Base-by-base conservation (phyloP, 331 rosid species). In the Stylosanthes scabra region DNA sequence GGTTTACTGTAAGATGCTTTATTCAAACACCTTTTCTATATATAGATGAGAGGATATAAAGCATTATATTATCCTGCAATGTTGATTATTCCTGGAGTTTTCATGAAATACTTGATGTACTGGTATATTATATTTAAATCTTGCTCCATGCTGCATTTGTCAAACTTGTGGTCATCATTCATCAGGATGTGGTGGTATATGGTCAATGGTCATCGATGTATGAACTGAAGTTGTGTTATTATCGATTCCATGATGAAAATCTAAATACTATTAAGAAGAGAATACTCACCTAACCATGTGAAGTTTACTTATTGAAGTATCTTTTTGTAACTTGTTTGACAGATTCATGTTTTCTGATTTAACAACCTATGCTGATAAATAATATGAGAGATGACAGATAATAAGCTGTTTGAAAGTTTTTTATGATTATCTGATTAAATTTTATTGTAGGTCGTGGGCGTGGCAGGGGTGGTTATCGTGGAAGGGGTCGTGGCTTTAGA, bases 401-500 rank as follows among this genome's bases (percentile, higher is more conserved):
- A 34, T 20, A 11, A 56, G 8, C 13, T 37, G 12, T 6, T 9
- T 6, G 7, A 27, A 13, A 65, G 9, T 69, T 11, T 11, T 45
- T 57, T 47, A 16, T 47, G 46, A 47, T 5, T 78, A 28, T 14
- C 57, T 68, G 45, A 57, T 40, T 8, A 31, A 80, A 61, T 75
- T 68, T 39, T 56, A 45, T 56, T 79, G 78, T 67, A 90, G 98
- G 97, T 42, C 97, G 97, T 54, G 96, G 96, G 68, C 92, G 91
- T 11, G 90, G 96, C 37, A 78, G 91, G 77, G 93, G 92, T 66
- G 93, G 92, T 2, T 78, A 54, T 78, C 90, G 92, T 37, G 98
- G 98, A 31, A 87, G 98, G 84, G 98, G 97, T 37, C 97, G 96
- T 84, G 93, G 95, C 83, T 83, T 81, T 66, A 87, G 96, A 71